A percentile compares a stretch with the other conserved stretches of the same genome.
Evolutionary conservation across 2,329 filamentous ascomycete species (phyloP).

Genomic region (Capronia americana): DNA sequence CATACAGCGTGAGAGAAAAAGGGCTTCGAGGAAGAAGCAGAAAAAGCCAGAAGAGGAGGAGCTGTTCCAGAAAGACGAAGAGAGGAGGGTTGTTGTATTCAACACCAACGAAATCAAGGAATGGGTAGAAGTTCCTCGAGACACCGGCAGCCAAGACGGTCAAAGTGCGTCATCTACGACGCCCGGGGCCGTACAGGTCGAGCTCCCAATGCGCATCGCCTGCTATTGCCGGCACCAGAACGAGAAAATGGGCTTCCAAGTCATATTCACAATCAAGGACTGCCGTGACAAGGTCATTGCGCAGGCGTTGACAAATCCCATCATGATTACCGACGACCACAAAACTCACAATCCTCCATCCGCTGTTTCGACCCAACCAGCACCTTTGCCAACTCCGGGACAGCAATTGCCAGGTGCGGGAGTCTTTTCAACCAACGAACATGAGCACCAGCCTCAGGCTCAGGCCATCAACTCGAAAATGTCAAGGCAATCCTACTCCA

Average conservation of each 20-base stretch:
- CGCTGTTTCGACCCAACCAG: slow-evolving; percentile 43
- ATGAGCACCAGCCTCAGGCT: slow-evolving; percentile 22
- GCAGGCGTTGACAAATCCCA: slow-evolving; percentile 83
- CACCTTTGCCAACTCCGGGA: slow-evolving; percentile 46
- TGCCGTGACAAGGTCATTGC: slow-evolving; percentile 75
- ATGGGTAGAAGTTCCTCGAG: slow-evolving; percentile 70
- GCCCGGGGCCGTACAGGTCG: slow-evolving; percentile 74
- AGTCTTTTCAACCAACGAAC: slow-evolving; percentile 46
- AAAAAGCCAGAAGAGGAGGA: slow-evolving; percentile 94
- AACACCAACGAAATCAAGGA: slow-evolving; percentile 88
- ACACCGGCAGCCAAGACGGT: slow-evolving; percentile 42
- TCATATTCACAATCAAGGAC: slow-evolving; percentile 95
- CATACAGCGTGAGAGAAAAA: slow-evolving; percentile 87
- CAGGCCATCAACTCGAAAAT: slow-evolving; percentile 40
- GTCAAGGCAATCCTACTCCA: slow-evolving; percentile 62
- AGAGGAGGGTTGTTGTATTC: slow-evolving; percentile 84
- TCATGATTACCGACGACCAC: slow-evolving; percentile 98
- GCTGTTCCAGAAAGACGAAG: slow-evolving; percentile 80
- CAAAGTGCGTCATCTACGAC: slow-evolving; percentile 52
- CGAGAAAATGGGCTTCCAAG: slow-evolving; percentile 88
- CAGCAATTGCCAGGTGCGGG: slow-evolving; percentile 52
- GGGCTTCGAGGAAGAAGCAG: slow-evolving; percentile 88
- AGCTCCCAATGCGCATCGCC: slow-evolving; percentile 91
- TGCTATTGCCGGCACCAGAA: slow-evolving; percentile 96
- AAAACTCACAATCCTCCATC: slow-evolving; percentile 73